A percentile compares a stretch with the other conserved stretches of the same genome.
Evolutionary conservation across 257 asterid genomes (phyloP).

Genomic region (Echium plantagineum): DNA sequence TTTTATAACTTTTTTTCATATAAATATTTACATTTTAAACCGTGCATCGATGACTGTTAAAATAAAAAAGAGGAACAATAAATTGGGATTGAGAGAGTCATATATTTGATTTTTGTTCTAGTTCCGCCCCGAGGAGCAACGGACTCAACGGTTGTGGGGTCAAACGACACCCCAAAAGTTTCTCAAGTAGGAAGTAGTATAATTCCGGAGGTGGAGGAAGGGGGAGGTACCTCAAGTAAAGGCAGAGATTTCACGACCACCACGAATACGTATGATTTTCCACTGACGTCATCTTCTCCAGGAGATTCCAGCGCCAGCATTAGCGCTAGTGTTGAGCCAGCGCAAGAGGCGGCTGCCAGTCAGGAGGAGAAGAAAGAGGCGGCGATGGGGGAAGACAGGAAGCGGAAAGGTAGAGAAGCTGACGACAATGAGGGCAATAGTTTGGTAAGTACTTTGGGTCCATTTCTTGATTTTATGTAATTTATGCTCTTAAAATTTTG

Average conservation of each 20-base stretch:
- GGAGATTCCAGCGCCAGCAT: conserved; percentile 42
- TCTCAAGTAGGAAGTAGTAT: not conserved
- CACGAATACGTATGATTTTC: conserved; percentile 27
- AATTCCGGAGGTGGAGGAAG: not conserved
- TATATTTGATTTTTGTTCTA: no score
- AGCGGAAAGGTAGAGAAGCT: conserved; percentile 46
- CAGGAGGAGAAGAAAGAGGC: conserved; percentile 4
- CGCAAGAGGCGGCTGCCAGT: not conserved
- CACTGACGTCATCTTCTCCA: conserved; percentile 39
- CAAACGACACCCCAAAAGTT: conserved; percentile 33
- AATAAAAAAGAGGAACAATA: no score
- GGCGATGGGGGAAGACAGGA: conserved; percentile 31
- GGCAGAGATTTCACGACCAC: conserved; percentile 21
- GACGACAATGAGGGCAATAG: conserved; percentile 50
- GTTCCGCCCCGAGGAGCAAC: not conserved
- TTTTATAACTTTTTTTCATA: no score
- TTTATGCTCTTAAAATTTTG: no score
- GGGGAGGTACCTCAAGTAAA: conserved; percentile 7
- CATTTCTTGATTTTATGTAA: no score
- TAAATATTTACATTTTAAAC: no score
- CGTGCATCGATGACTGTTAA: no score
- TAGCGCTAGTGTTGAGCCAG: conserved; percentile 36
- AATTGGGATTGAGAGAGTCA: no score
- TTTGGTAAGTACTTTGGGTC: conserved; percentile 39
- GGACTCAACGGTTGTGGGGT: conserved; percentile 42